Percentiles rank a stretch among this genome's conserved stretches.
These are phyloP conservation scores for Syncephalastrum sp. DNA, from an alignment of 371 early-diverging fungal genomes.

Conservation along the genomic window DNA sequence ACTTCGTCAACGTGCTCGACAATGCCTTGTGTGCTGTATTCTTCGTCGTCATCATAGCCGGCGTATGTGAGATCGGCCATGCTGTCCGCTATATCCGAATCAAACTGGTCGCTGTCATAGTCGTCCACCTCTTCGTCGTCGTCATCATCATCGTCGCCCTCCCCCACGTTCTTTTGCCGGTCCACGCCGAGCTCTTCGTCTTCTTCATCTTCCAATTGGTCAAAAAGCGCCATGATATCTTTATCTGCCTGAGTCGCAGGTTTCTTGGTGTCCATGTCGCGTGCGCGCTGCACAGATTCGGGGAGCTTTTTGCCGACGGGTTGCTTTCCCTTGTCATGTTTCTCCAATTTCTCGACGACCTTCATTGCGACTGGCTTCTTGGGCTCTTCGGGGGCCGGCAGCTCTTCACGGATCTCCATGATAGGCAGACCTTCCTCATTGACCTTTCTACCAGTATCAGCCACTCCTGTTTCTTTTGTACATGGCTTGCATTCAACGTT, in stretches of 20 bases:
- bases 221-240: constrained; percentile 49
- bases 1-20: constrained; percentile 60
- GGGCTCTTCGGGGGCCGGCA: constrained; percentile 13
- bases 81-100: constrained; percentile 38
- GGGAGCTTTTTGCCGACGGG: constrained; percentile 5
- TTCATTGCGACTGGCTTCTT: constrained; percentile 13
- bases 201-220: constrained; percentile 60
- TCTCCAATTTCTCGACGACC: neutral
- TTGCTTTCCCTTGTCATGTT: constrained; percentile 12
- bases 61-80: constrained; percentile 37
- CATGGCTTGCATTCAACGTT: neutral
- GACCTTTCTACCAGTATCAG: constrained; percentile 27
- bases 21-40: constrained; percentile 48
- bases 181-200: constrained; percentile 34
- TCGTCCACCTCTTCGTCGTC: constrained; percentile 54
- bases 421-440: constrained; percentile 89
- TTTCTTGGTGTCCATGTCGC: neutral
- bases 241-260: constrained; percentile 26
- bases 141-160: constrained; percentile 49
- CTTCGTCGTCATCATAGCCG: constrained; percentile 53
- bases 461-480: no score
- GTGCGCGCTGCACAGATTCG: neutral
- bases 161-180: constrained; percentile 19
- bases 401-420: constrained; percentile 83
- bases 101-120: constrained; percentile 50